A percentile compares a stretch with the other conserved stretches of the same genome.
These are phyloP conservation scores for Aphelidium insulamus DNA, from an alignment of 371 early-diverging fungal genomes.

Conservation along the genomic window DNA sequence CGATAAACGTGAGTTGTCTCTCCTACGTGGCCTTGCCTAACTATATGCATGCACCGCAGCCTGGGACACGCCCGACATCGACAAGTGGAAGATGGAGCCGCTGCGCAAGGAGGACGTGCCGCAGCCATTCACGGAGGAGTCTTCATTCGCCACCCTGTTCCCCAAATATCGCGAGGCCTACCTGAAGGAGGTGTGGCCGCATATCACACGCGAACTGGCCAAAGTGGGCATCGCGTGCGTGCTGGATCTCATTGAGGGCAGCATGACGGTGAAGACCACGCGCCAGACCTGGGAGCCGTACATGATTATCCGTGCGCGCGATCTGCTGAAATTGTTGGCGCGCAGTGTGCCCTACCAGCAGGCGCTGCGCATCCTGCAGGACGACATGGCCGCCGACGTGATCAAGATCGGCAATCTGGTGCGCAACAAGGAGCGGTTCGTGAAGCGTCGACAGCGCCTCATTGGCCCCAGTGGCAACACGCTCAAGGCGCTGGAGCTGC, in stretches of 20 bases:
- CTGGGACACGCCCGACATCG: slow-evolving; percentile 85
- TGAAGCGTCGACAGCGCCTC: slow-evolving; percentile 90
- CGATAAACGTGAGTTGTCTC: slow-evolving; percentile 7
- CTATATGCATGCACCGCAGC: too few relatives aligned
- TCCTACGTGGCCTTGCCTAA: too few relatives aligned
- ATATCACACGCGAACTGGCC: slow-evolving; percentile 67
- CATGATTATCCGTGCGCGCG: slow-evolving; percentile 85
- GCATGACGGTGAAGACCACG: slow-evolving; percentile 95
- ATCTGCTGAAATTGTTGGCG: slow-evolving; percentile 84
- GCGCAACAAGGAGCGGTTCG: slow-evolving; percentile 89
- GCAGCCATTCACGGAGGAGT: slow-evolving; percentile 79
- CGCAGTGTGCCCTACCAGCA: slow-evolving; percentile 89
- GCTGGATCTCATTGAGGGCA: slow-evolving; percentile 87
- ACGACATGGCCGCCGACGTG: slow-evolving; percentile 83
- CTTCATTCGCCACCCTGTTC: slow-evolving; percentile 91
- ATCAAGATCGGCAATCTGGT: slow-evolving; percentile 91
- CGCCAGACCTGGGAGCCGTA: slow-evolving; percentile 95
- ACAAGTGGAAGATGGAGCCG: slow-evolving; percentile 81
- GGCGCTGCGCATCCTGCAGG: slow-evolving; percentile 80
- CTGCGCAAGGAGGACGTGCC: slow-evolving; percentile 61
- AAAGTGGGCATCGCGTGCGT: slow-evolving; percentile 75
- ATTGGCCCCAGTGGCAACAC: slow-evolving; percentile 96
- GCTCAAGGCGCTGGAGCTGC: slow-evolving; percentile 88
- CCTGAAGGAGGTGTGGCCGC: slow-evolving; percentile 84
- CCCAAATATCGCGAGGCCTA: slow-evolving; percentile 96